Percentiles rank a stretch among this genome's conserved stretches.
Evolutionary conservation across 805 yeast genomes (phyloP).

Genomic region (Naumovozyma dairenensis): DNA sequence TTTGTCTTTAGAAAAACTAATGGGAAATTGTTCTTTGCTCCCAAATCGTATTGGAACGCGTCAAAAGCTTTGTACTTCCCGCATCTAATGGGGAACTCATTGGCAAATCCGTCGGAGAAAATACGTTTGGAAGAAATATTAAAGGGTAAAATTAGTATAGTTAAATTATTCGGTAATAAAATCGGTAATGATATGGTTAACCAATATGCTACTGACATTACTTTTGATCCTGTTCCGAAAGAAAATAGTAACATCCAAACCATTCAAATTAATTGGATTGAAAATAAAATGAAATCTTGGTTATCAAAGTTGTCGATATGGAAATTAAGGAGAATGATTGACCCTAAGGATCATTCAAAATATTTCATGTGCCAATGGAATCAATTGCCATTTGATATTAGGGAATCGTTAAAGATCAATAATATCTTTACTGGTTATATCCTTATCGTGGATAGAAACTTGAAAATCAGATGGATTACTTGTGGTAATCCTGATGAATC

Average conservation of each 20-base stretch:
- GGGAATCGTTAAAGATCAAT: conserved; percentile 52
- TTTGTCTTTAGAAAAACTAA: conserved; percentile 58
- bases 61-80: conserved; percentile 78
- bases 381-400: conserved; percentile 45
- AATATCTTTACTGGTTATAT: conserved; percentile 79
- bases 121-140: conserved; percentile 22
- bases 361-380: conserved; percentile 58
- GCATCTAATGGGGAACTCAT: conserved; percentile 51
- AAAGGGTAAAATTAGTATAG: conserved; percentile 24
- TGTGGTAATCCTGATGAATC: conserved; percentile 57
- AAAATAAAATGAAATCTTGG: conserved; percentile 57
- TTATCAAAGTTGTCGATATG: conserved; percentile 44
- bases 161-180: conserved; percentile 27
- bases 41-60: conserved; percentile 63
- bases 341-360: conserved; percentile 33
- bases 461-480: conserved; percentile 83
- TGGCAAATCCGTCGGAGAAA: conserved; percentile 28
- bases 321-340: conserved; percentile 34
- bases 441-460: conserved; percentile 63
- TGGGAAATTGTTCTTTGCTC: conserved; percentile 80
- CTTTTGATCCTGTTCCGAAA: too few species aligned
- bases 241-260: conserved; percentile 40
- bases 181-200: conserved; percentile 62
- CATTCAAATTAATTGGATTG: conserved; percentile 68
- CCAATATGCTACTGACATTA: conserved; percentile 44